Base-by-base conservation (phyloP, 1,284 basidiomycete species). In the Ustilago lituana region DNA sequence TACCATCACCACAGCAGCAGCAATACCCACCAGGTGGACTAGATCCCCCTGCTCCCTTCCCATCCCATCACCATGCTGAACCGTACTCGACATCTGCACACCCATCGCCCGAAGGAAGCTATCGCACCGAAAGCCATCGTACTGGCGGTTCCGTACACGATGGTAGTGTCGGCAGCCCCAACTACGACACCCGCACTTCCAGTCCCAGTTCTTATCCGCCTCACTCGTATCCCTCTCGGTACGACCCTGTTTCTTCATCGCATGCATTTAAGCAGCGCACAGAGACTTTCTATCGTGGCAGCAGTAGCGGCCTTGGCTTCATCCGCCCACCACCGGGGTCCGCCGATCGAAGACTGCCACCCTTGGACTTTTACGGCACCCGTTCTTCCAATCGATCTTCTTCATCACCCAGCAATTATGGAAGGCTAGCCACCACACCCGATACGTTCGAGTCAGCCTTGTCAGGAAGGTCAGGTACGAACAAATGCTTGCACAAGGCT, bases 261-360 rank as follows among this genome's bases (percentile, higher is more conserved):
- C 48, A 54, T 31, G 37, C 41, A 1, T 26, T 47, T 19, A 65
- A 44, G 29, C 55, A 44, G 3, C 62, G 59, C 32, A 31, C 41
- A 11, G 61, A 69, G 29, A 59, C 60, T 1, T 60, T 69, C 50
- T 69, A 64, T 19, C 66, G 61, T 9, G 66, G 60, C 22, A 60
- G 56, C 49, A 69, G 56, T 32, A 69, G 66, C 38, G 66, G 66
- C 2, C 53, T 60, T 5, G 61, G 61, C 36, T 56, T 69, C 33
- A 49, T 69, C 12, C 60, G 66, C 31, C 59, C 65, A 23, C 51
- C 59, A 1, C 36, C 47, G 15, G 58, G 52, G 11, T 31, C 48
- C 2, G n/a, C 48, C 1, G 58, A 62, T 39, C 53, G 64, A 12
- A 61, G 32, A 26, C 23, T 67, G 40, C 64, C 64, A 4, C 58